Base-by-base conservation (phyloP, 2,329 filamentous ascomycete genomes). In the Lecanosticta acicola region DNA sequence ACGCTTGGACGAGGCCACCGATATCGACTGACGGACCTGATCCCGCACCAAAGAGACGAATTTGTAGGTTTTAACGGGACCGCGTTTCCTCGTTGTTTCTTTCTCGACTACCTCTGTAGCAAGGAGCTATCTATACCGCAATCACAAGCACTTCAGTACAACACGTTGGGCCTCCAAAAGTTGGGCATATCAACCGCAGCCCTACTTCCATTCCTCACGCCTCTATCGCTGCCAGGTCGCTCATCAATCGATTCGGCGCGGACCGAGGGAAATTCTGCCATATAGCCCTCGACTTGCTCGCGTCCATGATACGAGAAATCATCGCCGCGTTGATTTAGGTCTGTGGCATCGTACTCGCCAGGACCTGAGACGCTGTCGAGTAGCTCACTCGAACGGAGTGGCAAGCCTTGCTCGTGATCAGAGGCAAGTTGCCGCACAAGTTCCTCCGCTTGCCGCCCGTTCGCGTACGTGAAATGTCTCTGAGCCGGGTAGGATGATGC, bases 161-260 rank as follows among this genome's bases (percentile, higher is more conserved):
- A 48, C 44, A 53, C 68, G 51, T 73, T 64, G 10, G 69, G 70
- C 53, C 64, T 66, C 71, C 71, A 73, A 56, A 73, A 73, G 3
- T 65, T 60, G 9, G 56, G 57, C 39, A 66, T 56, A 2, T 52
- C 55, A 33, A 56, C 49, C 9, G 42, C 41, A 4, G 13, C 24
- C 11, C 7, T 11, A 29, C 5, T 29, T 29, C 24, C 24, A 29
- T 11, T 11, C 7, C 24, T 11, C 5, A 29, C 7, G 11, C 11
- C 11, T 29, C 24, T 29, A 29, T 11, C 24, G 11, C 24, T 29
- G 5, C 24, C 24, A 29, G 11, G 5, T 11, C 24, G 5, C 11
- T 29, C 24, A 11, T 29, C 24, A 29, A 29, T 29, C 11, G 24
- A 29, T 5, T 5, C 7, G 5, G 5, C 24, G 5, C 24, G 24